These are phyloP conservation scores for Mycena latifolia DNA, from an alignment of 768 basidiomycete genomes.

Conservation along the genomic window DNA sequence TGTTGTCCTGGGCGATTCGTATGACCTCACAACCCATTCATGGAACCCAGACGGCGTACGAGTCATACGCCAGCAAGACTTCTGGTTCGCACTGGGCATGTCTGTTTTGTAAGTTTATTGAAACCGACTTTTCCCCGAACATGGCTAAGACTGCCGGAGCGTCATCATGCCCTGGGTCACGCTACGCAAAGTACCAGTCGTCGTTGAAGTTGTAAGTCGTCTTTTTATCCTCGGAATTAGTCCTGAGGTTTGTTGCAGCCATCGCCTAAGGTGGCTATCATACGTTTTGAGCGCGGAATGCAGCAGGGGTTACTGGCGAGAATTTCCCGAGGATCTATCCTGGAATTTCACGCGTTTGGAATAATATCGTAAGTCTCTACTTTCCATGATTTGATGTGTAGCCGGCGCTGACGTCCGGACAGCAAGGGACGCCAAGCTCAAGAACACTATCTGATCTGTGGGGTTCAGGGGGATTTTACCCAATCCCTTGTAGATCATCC, in stretches of 20 bases:
- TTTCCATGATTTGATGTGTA: slow-evolving; percentile 13
- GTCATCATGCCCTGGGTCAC: slow-evolving; percentile 83
- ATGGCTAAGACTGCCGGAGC: slow-evolving; percentile 47
- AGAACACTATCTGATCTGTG: slow-evolving; percentile 87
- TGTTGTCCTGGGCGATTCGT: slow-evolving; percentile 77
- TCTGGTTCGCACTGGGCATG: slow-evolving; percentile 85
- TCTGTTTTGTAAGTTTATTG: slow-evolving; percentile 70
- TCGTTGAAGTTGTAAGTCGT: slow-evolving; percentile 76
- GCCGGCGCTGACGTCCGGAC: slow-evolving; percentile 19
- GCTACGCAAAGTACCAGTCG: slow-evolving; percentile 80
- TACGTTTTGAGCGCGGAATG: slow-evolving; percentile 88
- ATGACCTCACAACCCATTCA: slow-evolving; percentile 63
- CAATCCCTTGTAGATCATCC: slow-evolving; percentile 75
- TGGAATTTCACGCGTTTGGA: slow-evolving; percentile 91
- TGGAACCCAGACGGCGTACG: slow-evolving; percentile 74
- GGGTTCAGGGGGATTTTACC: slow-evolving; percentile 89
- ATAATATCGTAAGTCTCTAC: slow-evolving; percentile 82
- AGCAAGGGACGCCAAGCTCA: slow-evolving; percentile 81
- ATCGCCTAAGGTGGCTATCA: slow-evolving; percentile 82
- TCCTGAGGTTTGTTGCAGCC: slow-evolving; percentile 59
- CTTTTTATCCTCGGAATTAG: slow-evolving; percentile 1
- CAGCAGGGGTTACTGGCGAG: slow-evolving; percentile 86
- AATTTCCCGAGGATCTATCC: slow-evolving; percentile 78
- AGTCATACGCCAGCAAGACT: slow-evolving; percentile 77
- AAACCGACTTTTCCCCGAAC: slow-evolving; percentile 33